Conservation (phyloP, 306 rosid genomes). For the Rosa chinensis region DNA sequence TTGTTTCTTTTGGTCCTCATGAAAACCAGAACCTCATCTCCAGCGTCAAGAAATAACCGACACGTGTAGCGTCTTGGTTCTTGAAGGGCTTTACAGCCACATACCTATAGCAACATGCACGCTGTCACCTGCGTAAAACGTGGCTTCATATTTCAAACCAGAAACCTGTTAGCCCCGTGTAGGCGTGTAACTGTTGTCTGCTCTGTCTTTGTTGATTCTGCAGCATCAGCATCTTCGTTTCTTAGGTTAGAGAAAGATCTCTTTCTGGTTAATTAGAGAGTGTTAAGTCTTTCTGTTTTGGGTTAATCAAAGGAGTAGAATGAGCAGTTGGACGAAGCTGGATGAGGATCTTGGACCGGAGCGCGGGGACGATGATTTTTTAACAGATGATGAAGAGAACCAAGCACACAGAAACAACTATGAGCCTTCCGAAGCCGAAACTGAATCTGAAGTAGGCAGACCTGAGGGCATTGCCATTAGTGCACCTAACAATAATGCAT, state of each 20-base stretch:
- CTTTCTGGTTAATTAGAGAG: not conserved
- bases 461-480: slow-evolving; percentile 8
- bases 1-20: not conserved
- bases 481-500: slow-evolving; percentile 1
- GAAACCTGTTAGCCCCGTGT: not conserved
- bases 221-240: not conserved
- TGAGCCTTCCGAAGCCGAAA: slow-evolving; percentile 33
- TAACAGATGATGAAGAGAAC: slow-evolving; percentile 70
- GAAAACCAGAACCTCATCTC: not conserved
- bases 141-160: not conserved
- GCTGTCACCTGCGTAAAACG: slow-evolving; percentile 7
- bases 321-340: slow-evolving; percentile 36
- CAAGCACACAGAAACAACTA: slow-evolving; percentile 34
- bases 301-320: not conserved
- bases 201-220: not conserved
- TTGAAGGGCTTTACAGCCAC: not conserved
- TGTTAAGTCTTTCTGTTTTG: not conserved
- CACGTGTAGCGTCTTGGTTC: slow-evolving; percentile 2
- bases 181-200: not conserved
- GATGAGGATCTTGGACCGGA: slow-evolving; percentile 56
- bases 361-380: slow-evolving; percentile 48
- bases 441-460: slow-evolving; percentile 39
- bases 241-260: not conserved
- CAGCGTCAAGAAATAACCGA: not conserved
- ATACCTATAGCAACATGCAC: not conserved